Percentiles rank a stretch among this genome's conserved stretches.
Evolutionary conservation across 2,329 filamentous ascomycete species (phyloP).

Genomic region (Uncinocarpus reesii): DNA sequence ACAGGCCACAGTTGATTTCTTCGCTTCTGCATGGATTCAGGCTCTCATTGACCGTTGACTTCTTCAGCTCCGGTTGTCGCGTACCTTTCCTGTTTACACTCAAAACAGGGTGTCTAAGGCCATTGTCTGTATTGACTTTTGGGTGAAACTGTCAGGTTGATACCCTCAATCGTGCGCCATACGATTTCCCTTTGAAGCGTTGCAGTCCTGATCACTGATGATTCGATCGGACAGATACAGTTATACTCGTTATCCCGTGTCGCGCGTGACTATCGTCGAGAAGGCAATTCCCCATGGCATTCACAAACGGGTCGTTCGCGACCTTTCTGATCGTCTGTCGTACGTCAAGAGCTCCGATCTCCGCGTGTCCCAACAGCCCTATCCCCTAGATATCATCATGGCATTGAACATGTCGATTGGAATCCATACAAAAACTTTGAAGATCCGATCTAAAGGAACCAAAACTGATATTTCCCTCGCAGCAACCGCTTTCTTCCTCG

Average conservation of each 20-base stretch:
- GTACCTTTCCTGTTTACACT: neutral
- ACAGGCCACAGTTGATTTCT: conserved; percentile 10
- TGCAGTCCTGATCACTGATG: neutral
- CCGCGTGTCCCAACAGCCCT: neutral
- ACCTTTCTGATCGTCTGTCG: conserved; percentile 95
- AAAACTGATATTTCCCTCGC: neutral
- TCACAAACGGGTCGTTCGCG: conserved; percentile 59
- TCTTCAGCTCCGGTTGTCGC: neutral
- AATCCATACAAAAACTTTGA: no score
- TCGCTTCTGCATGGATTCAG: neutral
- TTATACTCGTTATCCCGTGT: no score
- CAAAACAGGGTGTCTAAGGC: no score
- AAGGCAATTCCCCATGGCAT: conserved; percentile 32
- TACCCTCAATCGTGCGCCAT: no score
- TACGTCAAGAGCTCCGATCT: conserved; percentile 43
- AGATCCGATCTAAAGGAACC: no score
- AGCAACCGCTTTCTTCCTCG: conserved; percentile 95
- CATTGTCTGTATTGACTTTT: neutral
- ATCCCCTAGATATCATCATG: no score
- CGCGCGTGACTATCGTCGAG: no score
- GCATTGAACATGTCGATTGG: no score
- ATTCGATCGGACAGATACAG: neutral
- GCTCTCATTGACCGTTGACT: neutral
- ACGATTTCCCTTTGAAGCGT: neutral
- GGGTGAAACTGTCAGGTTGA: no score